Evolutionary conservation across 164 flowering plant genomes (phyloP), one percentile per base, ranked within the genome.

Genomic region (Vitis riparia): DNA sequence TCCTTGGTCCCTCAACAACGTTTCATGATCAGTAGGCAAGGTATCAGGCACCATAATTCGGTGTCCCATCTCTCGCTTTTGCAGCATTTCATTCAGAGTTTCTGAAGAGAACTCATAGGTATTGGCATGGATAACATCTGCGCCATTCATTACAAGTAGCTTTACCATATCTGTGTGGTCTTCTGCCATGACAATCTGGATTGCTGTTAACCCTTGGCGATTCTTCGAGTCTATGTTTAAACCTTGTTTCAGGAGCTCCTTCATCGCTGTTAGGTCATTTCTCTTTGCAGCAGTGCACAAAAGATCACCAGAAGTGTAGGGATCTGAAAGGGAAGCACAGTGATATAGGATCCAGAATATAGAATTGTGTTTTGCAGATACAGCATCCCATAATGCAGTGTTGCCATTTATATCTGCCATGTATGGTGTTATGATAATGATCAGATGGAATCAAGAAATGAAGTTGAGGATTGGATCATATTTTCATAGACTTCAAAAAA

Each of bases 311-410:
- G 90, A 84, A 1, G 78, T 65, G 68, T 74, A 69, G 3, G 91
- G 88, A 65, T 90, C 88, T 1, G 91, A 84, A 8, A 83, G 67
- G 57, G 82, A 76, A 11, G 94, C 88, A 55, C 73, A 82, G 67
- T 88, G 82, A 83, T 84, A 85, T 19, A 94, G 81, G 58, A 88
- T 79, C 66, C 81, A 77, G 69, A 91, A 91, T 70, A 87, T 83
- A 5, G 90, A 82, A 70, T 87, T 84, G 77, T 89, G 87, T 65
- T 87, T 89, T 44, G 86, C 57, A 19, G 89, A 66, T 63, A 94
- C 83, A 14, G 97, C 91, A 48, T 87, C 86, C 98, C 97, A 94
- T 68, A 89, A 17, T 16, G 98, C 89, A 51, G 91, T 90, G 80
- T 91, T 81, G 11, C 96, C 97, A 66, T 87, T 79, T 32, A 75